Conservation (phyloP, 2,329 filamentous ascomycete species). For the Fusarium compactum region DNA sequence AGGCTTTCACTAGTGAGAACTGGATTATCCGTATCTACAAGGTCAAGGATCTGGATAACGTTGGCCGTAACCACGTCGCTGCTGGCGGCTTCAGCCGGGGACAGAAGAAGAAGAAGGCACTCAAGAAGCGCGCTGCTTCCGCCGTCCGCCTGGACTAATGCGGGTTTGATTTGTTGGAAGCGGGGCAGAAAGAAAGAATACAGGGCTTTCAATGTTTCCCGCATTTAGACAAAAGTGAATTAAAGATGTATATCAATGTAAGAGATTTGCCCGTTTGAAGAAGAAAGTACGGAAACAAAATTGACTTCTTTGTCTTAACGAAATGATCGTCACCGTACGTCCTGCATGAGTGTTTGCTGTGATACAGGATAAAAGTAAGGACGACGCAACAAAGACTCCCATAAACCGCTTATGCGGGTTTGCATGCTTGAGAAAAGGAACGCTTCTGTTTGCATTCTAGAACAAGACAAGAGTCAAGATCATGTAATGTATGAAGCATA, state of each 20-base stretch:
- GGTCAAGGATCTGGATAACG: constrained; percentile 98
- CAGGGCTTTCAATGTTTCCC: constrained; percentile 36
- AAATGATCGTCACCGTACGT: background rate
- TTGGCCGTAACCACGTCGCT: constrained; percentile 85
- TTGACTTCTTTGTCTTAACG: constrained; percentile 19
- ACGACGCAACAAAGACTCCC: constrained; percentile 16
- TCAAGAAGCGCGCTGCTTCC: constrained; percentile 78
- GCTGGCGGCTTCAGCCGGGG: constrained; percentile 79
- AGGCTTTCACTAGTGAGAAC: constrained; percentile 99
- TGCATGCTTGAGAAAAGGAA: background rate
- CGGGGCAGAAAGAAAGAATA: constrained; percentile 38
- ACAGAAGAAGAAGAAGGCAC: constrained; percentile 83
- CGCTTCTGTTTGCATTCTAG: constrained; percentile 12
- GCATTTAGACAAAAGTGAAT: constrained; percentile 52
- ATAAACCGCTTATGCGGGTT: background rate
- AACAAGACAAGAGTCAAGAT: background rate
- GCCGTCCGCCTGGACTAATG: constrained; percentile 77
- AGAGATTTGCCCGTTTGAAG: constrained; percentile 41
- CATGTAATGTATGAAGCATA: background rate
- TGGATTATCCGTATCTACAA: constrained; percentile 99
- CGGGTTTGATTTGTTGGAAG: constrained; percentile 16
- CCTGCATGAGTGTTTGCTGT: constrained; percentile 13
- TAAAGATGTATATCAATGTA: constrained; percentile 56
- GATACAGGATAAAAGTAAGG: background rate
- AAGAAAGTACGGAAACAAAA: constrained; percentile 7